Percentiles rank a stretch among this genome's conserved stretches.
These are phyloP conservation scores for Ceratobasidium papillatum DNA, from an alignment of 1,284 basidiomycete species.

Conservation along the genomic window DNA sequence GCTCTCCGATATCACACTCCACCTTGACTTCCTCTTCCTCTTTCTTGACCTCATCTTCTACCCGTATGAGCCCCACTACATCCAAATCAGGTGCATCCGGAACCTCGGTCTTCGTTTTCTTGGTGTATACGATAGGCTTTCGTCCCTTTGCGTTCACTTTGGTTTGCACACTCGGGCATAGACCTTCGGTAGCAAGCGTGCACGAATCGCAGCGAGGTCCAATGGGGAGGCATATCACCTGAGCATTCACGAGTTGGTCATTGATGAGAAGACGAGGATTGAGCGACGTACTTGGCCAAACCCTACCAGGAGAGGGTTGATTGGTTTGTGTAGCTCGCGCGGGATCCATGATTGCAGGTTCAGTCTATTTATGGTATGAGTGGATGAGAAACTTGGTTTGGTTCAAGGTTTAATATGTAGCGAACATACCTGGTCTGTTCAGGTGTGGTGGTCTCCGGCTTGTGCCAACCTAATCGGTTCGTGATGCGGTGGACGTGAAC, in stretches of 20 bases:
- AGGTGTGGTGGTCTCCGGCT: slow-evolving; percentile 80
- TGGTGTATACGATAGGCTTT: slow-evolving; percentile 43
- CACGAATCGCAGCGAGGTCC: slow-evolving; percentile 86
- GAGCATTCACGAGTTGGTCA: slow-evolving; percentile 33
- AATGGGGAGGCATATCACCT: slow-evolving; percentile 85
- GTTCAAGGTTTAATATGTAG: slow-evolving; percentile 2
- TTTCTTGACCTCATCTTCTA: slow-evolving; percentile 8
- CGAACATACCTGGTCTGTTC: slow-evolving; percentile 79
- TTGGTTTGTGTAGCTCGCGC: slow-evolving; percentile 75
- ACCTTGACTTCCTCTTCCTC: slow-evolving; percentile 5
- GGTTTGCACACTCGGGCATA: slow-evolving; percentile 69
- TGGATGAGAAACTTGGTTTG: neutral
- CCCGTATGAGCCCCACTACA: slow-evolving; percentile 4
- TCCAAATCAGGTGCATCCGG: neutral
- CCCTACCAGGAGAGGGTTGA: slow-evolving; percentile 90
- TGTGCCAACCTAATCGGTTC: slow-evolving; percentile 92
- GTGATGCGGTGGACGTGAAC: slow-evolving; percentile 96
- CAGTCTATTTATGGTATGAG: slow-evolving; percentile 58
- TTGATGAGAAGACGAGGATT: neutral
- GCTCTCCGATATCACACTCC: slow-evolving; percentile 15
- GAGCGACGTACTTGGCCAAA: slow-evolving; percentile 80
- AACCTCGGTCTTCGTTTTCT: slow-evolving; percentile 6
- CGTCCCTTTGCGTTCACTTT: slow-evolving; percentile 37
- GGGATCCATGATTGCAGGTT: slow-evolving; percentile 95
- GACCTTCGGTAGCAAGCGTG: slow-evolving; percentile 59